Evolutionary conservation across 257 asterid species (phyloP), one percentile per base, ranked within the genome.

Genomic region (Solanum arcanum): DNA sequence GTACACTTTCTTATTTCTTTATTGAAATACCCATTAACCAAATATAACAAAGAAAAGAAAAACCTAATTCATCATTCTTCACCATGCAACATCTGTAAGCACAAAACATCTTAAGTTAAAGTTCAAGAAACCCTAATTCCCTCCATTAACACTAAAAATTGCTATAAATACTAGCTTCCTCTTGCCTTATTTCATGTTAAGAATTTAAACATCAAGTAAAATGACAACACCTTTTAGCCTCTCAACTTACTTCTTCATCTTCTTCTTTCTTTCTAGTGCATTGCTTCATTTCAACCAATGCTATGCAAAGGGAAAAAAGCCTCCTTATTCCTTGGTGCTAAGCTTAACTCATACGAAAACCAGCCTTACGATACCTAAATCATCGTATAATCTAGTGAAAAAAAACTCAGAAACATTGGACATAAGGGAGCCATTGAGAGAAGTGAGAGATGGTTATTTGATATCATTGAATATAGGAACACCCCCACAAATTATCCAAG

Each of bases 401-500:
- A 89, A 56, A 46, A 87, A 87, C 39, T 64, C 88, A 14, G 90
- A 89, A 44, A 21, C 87, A 59, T 35, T 87, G 31, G 94, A 92
- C 42, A 84, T 94, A 87, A 89, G 64, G 31, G 94, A 92, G 91
- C 95, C 94, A 73, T 88, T 94, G 86, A 91, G 87, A 83, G 98
- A 89, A 74, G 86, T 91, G 56, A 87, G 93, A 87, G 96, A 93
- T 90, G 97, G 98, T 27, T 94, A 94, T 89, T 86, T 90, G 31
- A 91, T 94, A 86, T 90, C 97, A 82, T 93, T 94, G 64, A 91
- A 89, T 78, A 75, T 95, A 82, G 98, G 98, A 10, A 93, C 95
- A 88, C 98, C 98, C 85, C 88, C 96, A 41, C 98, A 95, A 87
- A 64, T 86, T 87, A 91, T 95, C 83, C 96, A 95, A 83, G 94